A percentile compares a stretch with the other conserved stretches of the same genome.
These are phyloP conservation scores for Aspergillus persii DNA, from an alignment of 2,329 filamentous ascomycete species.

Conservation along the genomic window DNA sequence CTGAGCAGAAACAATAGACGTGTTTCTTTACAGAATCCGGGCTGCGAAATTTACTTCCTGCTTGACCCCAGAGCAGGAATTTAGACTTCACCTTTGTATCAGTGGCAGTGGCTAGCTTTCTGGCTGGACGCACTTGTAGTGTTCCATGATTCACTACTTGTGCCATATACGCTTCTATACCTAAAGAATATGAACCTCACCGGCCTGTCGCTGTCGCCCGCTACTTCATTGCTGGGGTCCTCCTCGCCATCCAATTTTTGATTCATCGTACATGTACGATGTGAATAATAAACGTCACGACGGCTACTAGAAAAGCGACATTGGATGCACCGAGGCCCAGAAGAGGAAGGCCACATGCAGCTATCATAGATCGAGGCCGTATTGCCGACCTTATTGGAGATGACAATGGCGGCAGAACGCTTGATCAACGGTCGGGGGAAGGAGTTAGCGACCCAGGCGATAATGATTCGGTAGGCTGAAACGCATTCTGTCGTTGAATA, in stretches of 20 bases:
- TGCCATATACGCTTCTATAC: too few species aligned
- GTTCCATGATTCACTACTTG: constrained; percentile 18
- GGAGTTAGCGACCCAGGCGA: constrained; percentile 45
- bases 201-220: neutral
- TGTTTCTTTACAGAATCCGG: too few species aligned
- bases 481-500: constrained; percentile 45
- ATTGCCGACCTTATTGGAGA: constrained; percentile 44
- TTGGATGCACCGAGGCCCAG: constrained; percentile 38
- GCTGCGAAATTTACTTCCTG: too few species aligned
- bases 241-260: constrained; percentile 24
- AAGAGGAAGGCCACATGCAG: constrained; percentile 37
- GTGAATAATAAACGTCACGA: constrained; percentile 34
- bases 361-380: constrained; percentile 41
- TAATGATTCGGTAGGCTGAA: constrained; percentile 43
- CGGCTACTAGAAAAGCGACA: constrained; percentile 35
- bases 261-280: constrained; percentile 36
- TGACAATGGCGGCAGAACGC: constrained; percentile 43
- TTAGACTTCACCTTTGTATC: too few species aligned
- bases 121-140: too few species aligned
- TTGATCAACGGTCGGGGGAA: constrained; percentile 46
- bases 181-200: constrained; percentile 20
- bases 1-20: too few species aligned
- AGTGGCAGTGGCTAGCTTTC: too few species aligned
- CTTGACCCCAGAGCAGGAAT: too few species aligned
- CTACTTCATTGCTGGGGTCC: neutral